Base-by-base conservation (phyloP, 2,329 filamentous ascomycete genomes). In the Arthroderma sp. region DNA sequence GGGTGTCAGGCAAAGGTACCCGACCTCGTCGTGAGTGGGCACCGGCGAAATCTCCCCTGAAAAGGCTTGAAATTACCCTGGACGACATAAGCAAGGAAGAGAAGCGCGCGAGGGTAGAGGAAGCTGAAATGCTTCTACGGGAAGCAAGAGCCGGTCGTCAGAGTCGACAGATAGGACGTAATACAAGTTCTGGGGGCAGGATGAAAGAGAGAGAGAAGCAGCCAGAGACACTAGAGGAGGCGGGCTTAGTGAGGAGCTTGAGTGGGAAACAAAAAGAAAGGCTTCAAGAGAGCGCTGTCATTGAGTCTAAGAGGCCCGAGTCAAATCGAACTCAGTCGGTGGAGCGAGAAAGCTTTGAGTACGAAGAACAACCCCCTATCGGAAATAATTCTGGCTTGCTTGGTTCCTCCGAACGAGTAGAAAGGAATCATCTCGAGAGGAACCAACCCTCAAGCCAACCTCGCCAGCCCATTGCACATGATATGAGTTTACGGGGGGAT, bases 11-110 rank as follows among this genome's bases (percentile, higher is more conserved):
- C 15, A 22, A 22, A 22, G 15, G 15, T 22, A 22, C 15, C 15
- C 15, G 15, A 22, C 28, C 38, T 9, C 41, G 39, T 43, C 53
- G 61, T 47, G 69, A 72, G 45, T 77, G 84, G 65, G 84, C 89
- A 57, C 74, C 81, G 46, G 83, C 93, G 60, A 79, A 84, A 56
- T 96, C 89, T 50, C 91, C 93, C 43, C 73, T 98, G 43, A 89
- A 98, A 64, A 91, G 82, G 68, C 76, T 98, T 53, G 89, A 98
- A 69, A 78, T 85, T 57, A 91, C 85, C 56, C 74, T 96, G 57
- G 83, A 83, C 62, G 87, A 84, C 65, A 89, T 95, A 63, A 94
- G 84, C 61, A 96, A 95, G 62, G 88, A 95, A 65, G 88, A 95
- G 64, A 93, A 94, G 63, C 77, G 89, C 51, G 86, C 87, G 6